Base-by-base conservation (phyloP, 2,329 filamentous ascomycete genomes). In the Cytospora piceae region DNA sequence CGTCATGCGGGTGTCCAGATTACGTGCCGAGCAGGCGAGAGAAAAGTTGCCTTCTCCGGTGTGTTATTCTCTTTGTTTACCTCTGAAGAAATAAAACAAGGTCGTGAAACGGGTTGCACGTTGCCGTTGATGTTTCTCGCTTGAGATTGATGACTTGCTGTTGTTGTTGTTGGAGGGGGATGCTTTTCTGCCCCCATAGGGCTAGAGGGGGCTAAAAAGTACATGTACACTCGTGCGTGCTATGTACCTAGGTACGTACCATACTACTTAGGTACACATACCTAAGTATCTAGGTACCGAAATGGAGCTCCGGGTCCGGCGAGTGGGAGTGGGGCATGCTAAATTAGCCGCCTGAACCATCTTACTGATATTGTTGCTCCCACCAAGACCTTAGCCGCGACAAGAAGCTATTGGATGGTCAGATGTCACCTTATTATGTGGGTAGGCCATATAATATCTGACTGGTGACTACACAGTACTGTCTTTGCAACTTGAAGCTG, bases 341-440 rank as follows among this genome's bases (percentile, higher is more conserved):
- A 58, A 42, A 52, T 11, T 52, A 63, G 37, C 58, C 58, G 58
- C 58, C 46, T 2, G n/a, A 49, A 49, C 46, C 37, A 51, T 3
- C 52, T 64, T 22, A 24, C 39, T 20, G 63, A 61, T 9, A 56
- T 65, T 22, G 57, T 65, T 22, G 57, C 52, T 7, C 34, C 39
- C 12, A 20, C 52, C 14, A 53, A n/a, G 7, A 51, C 34, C n/a
- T 29, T 51, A 24, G 11, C 57, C 57, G 6, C 46, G 46, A 12
- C 46, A 49, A 49, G 46, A 24, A 49, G n/a, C 3, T 12, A 49
- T 49, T 24, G n/a, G 4, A 49, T 24, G 22, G 46, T 24, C 46
- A 24, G 20, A 22, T 11, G 6, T 20, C 20, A 22, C 9, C n/a
- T 49, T 22, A 12, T 49, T 4, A 22, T 12, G 22, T 49, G 46